These are phyloP conservation scores for Colletotrichum costaricense DNA, from an alignment of 2,329 filamentous ascomycete genomes.

Conservation along the genomic window DNA sequence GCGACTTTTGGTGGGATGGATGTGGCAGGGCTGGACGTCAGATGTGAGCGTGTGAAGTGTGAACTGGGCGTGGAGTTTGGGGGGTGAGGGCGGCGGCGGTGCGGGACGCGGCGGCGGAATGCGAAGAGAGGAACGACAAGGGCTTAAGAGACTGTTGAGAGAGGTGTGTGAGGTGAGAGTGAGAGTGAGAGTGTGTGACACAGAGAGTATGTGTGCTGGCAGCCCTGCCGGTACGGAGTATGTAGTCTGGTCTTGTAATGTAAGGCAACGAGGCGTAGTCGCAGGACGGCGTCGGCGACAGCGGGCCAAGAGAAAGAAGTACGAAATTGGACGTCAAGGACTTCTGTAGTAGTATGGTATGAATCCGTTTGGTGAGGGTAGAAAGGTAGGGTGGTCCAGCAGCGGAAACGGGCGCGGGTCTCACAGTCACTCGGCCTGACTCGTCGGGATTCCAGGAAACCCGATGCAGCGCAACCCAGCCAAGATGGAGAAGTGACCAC, in stretches of 20 bases:
- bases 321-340: background rate
- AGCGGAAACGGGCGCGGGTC: slow-evolving; percentile 17
- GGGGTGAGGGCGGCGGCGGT: background rate
- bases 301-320: slow-evolving; percentile 16
- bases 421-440: slow-evolving; percentile 14
- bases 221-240: too few relatives aligned
- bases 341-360: background rate
- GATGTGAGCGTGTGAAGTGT: background rate
- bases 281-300: slow-evolving; percentile 2
- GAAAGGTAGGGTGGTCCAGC: background rate
- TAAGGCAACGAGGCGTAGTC: background rate
- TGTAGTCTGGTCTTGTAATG: slow-evolving; percentile 6
- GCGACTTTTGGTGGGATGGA: slow-evolving; percentile 1
- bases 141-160: background rate
- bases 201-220: too few relatives aligned
- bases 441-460: slow-evolving; percentile 21
- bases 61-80: background rate
- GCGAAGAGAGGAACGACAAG: background rate
- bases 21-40: background rate
- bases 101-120: background rate
- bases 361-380: background rate
- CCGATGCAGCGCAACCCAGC: slow-evolving; percentile 25
- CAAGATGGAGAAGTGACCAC: slow-evolving; percentile 7
- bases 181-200: too few relatives aligned
- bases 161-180: background rate